Percentiles rank a stretch among this genome's conserved stretches.
Conservation (phyloP, 2,329 filamentous ascomycete species). For the Phaeosphaeriaceae sp. region DNA sequence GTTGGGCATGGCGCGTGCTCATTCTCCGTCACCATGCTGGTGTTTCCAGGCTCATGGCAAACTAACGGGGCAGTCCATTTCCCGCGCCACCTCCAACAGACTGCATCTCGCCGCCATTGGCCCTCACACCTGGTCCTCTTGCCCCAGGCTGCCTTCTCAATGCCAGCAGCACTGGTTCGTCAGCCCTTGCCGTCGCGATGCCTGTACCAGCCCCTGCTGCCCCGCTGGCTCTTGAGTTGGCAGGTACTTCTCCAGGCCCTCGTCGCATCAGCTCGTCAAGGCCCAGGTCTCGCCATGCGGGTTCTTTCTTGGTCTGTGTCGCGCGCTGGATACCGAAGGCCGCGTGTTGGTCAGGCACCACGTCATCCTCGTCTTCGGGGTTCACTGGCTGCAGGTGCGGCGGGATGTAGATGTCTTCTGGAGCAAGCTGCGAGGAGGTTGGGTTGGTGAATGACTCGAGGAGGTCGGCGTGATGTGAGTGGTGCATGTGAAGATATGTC, state of each 20-base stretch:
- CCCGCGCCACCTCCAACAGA: conserved; percentile 28
- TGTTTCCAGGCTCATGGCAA: neutral
- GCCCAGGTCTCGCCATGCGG: conserved; percentile 80
- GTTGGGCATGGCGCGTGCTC: neutral
- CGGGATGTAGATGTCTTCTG: conserved; percentile 82
- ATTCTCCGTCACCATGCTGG: neutral
- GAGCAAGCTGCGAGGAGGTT: conserved; percentile 36
- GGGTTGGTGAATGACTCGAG: conserved; percentile 66
- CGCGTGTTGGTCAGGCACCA: conserved; percentile 86
- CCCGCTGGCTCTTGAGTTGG: conserved; percentile 7
- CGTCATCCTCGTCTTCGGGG: conserved; percentile 87
- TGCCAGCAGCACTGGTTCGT: conserved; percentile 39
- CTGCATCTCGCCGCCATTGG: conserved; percentile 15
- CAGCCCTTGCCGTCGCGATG: conserved; percentile 14
- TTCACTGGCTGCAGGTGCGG: conserved; percentile 81
- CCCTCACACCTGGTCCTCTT: conserved; percentile 16
- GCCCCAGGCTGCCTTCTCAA: conserved; percentile 42
- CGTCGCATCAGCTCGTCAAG: conserved; percentile 73
- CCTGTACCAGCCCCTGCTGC: conserved; percentile 14
- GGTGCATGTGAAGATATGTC: conserved; percentile 79
- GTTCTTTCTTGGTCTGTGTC: conserved; percentile 73
- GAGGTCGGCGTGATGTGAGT: conserved; percentile 75
- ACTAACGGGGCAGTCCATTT: conserved; percentile 44
- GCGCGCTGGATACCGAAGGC: conserved; percentile 86
- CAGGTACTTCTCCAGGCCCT: conserved; percentile 55